Evolutionary conservation across 148 eudicot genomes (phyloP).

Genomic region (Simmondsia chinensis): DNA sequence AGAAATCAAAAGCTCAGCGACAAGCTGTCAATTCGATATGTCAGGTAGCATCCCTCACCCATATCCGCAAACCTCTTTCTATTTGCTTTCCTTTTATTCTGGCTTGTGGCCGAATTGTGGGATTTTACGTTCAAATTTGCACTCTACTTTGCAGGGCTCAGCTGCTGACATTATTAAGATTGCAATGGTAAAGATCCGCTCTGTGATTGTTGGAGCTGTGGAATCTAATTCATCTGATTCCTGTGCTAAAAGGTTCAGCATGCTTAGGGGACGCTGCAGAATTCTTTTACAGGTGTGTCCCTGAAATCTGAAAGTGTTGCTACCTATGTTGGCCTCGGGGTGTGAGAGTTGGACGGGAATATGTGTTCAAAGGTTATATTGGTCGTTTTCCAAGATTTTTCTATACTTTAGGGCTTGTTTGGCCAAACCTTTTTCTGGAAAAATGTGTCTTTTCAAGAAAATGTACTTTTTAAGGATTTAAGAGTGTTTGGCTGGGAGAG

Average conservation of each 20-base stretch:
- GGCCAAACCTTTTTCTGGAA: too few relatives aligned
- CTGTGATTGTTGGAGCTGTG: conserved; percentile 41
- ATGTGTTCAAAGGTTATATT: too few relatives aligned
- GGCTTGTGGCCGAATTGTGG: background rate
- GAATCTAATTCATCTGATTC: conserved; percentile 18
- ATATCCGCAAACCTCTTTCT: too few relatives aligned
- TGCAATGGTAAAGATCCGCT: conserved; percentile 78
- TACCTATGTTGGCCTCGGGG: background rate
- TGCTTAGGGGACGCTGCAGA: conserved; percentile 77
- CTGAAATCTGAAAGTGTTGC: background rate
- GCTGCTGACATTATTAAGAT: conserved; percentile 96
- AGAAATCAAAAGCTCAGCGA: conserved; percentile 92
- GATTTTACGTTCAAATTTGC: background rate
- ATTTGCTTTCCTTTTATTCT: conserved; percentile 1
- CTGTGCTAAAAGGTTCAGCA: conserved; percentile 32
- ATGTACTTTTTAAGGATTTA: too few relatives aligned
- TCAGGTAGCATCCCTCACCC: conserved; percentile 41
- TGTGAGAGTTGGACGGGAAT: too few relatives aligned
- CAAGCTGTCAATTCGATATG: conserved; percentile 99
- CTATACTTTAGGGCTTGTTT: too few relatives aligned
- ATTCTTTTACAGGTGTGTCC: conserved; percentile 85
- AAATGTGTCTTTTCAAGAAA: too few relatives aligned
- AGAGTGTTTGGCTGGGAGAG: too few relatives aligned
- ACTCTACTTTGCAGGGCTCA: conserved; percentile 57
- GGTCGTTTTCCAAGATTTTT: too few relatives aligned